Evolutionary conservation across 768 basidiomycete species (phyloP).

Genomic region (Cystoderma amianthinum): DNA sequence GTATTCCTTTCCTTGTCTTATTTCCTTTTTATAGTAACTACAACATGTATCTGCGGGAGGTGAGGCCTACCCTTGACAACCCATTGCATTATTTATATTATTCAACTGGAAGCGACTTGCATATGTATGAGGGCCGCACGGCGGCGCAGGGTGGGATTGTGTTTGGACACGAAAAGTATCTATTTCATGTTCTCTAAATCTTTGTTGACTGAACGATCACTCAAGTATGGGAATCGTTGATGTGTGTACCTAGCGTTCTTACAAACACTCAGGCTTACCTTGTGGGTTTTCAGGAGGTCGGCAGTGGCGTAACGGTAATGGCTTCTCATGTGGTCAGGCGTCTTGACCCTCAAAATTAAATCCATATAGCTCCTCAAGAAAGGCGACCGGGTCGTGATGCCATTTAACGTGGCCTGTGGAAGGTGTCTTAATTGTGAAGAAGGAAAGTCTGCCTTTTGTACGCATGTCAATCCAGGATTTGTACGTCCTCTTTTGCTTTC

Average conservation of each 20-base stretch:
- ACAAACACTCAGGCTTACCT: background rate
- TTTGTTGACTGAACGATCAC: too few relatives aligned
- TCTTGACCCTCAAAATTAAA: background rate
- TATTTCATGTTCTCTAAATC: background rate
- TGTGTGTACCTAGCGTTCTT: constrained; percentile 17
- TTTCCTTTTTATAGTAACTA: constrained; percentile 39
- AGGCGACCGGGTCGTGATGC: constrained; percentile 56
- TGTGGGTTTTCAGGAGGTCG: constrained; percentile 28
- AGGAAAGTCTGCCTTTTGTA: constrained; percentile 47
- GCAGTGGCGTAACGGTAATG: constrained; percentile 33
- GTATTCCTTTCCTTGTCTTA: too few relatives aligned
- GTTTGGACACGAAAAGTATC: constrained; percentile 50
- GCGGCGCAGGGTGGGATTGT: constrained; percentile 41
- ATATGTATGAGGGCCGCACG: constrained; percentile 53
- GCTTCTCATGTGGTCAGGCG: background rate
- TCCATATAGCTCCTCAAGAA: constrained; percentile 35
- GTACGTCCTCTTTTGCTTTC: constrained; percentile 21
- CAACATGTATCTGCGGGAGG: constrained; percentile 47
- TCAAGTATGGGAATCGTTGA: constrained; percentile 46
- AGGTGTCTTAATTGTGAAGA: constrained; percentile 52
- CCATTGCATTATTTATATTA: constrained; percentile 8
- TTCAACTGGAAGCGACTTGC: too few relatives aligned
- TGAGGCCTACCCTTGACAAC: constrained; percentile 6
- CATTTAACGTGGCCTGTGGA: constrained; percentile 54
- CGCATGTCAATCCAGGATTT: constrained; percentile 50